Base-by-base conservation (phyloP, 1,284 basidiomycete species). In the Phellopilus nigrolimitatus region DNA sequence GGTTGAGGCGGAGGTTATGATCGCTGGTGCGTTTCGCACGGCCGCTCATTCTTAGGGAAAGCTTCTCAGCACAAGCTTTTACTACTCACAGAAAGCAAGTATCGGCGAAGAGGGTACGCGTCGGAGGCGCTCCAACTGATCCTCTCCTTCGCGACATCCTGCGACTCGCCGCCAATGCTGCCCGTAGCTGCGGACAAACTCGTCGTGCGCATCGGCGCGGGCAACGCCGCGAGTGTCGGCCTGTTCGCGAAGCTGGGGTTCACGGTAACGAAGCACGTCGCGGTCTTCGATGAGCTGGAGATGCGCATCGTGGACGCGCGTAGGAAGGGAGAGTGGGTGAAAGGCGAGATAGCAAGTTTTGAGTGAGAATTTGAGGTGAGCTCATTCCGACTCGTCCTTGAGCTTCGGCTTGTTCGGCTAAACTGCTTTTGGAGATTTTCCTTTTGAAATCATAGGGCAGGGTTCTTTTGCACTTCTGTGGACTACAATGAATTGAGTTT, bases 1-100 rank as follows among this genome's bases (percentile, higher is more conserved):
- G 55, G 76, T 71, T 2, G 78, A 79, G 56, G 69, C 80, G 17
- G 91, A 94, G 61, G 82, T 95, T 56, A 95, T 95, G 92, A 86
- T 95, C 59, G 88, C 89, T 47, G 80, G 84, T 79, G 55, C 45
- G 47, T 41, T 17, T 47, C 17, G 15, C 31, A 33, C 31, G 3
- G 3, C 31, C 39, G 9, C 37, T 37, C 17, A 51, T 31, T 38
- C 48, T 34, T 31, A 5, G n/a, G 22, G 9, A 36, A 41, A 25
- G 24, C 28, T 34, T 49, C 37, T 27, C 49, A 21, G 24, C n/a
- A 28, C 33, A 30, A 13, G 12, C 9, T 25, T 7, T 30, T 28
- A 2, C 10, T 17, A 19, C 21, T 49, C 36, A 27, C 64, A 87
- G 87, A 89, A 55, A 70, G 70, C 15, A 64, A 63, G 0, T 85